Percentiles rank a stretch among this genome's conserved stretches.
Evolutionary conservation across 2,329 filamentous ascomycete species (phyloP).

Genomic region (Ophiosphaerella korrae): DNA sequence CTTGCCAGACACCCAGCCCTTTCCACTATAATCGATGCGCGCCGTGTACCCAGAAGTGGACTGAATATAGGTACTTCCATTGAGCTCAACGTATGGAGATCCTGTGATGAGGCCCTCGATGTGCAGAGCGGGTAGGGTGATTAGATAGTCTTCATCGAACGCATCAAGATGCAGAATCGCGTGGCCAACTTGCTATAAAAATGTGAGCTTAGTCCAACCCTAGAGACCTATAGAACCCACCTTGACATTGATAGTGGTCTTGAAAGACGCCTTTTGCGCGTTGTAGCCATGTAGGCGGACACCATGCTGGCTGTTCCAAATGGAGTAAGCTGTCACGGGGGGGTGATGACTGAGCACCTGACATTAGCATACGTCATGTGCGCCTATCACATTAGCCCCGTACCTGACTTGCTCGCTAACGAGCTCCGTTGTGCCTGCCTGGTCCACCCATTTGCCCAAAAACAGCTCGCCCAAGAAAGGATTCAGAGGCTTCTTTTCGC

Average conservation of each 20-base stretch:
- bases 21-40: conserved; percentile 91
- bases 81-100: conserved; percentile 87
- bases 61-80: conserved; percentile 81
- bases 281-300: conserved; percentile 83
- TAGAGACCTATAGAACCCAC: conserved; percentile 15
- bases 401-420: conserved; percentile 92
- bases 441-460: conserved; percentile 86
- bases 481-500: conserved; percentile 97
- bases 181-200: conserved; percentile 75
- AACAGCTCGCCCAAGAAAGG: conserved; percentile 96
- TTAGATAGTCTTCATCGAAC: conserved; percentile 76
- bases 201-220: conserved; percentile 3
- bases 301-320: conserved; percentile 83
- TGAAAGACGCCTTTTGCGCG: conserved; percentile 94
- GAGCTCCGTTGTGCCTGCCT: conserved; percentile 79
- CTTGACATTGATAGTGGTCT: conserved; percentile 90
- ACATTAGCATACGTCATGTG: conserved; percentile 12
- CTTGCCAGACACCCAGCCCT: conserved; percentile 93
- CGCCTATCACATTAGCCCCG: conserved; percentile 4
- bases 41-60: conserved; percentile 85
- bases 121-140: conserved; percentile 87
- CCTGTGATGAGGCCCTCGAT: conserved; percentile 91
- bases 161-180: conserved; percentile 77
- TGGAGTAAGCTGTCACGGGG: conserved; percentile 91
- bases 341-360: conserved; percentile 72